phyloP scores from a whole-genome alignment of 805 yeast genomes.

The Candida rishiriensis region DNA sequence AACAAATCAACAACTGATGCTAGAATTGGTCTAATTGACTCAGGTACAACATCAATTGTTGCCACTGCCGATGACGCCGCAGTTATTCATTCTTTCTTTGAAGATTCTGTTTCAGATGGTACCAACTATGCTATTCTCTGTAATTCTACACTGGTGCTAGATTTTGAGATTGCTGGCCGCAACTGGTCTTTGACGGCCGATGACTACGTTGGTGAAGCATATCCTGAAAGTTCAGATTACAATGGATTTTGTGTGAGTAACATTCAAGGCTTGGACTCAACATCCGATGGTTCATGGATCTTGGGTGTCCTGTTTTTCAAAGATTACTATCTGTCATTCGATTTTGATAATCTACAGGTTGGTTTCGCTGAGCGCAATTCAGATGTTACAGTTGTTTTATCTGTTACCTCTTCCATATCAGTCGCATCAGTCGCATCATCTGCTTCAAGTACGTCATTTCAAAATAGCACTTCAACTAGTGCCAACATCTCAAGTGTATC shows the following conservation, averaged over 20 bases:
- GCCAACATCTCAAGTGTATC: not conserved
- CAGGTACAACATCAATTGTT: constrained; percentile 63
- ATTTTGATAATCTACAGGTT: constrained; percentile 42
- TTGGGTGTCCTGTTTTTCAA: constrained; percentile 60
- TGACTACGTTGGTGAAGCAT: constrained; percentile 46
- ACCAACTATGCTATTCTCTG: constrained; percentile 59
- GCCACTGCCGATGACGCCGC: constrained; percentile 53
- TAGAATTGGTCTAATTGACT: constrained; percentile 52
- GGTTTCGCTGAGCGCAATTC: constrained; percentile 49
- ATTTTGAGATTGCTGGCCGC: constrained; percentile 38
- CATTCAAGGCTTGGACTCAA: constrained; percentile 50
- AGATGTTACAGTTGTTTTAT: constrained; percentile 18
- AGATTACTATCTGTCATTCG: constrained; percentile 53
- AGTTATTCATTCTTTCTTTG: constrained; percentile 48
- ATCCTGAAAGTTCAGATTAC: constrained; percentile 32
- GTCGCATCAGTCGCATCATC: constrained; percentile 1
- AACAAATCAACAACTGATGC: constrained; percentile 14
- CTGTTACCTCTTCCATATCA: constrained; percentile 1
- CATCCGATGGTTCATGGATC: constrained; percentile 47
- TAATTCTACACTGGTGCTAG: constrained; percentile 39
- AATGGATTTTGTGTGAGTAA: constrained; percentile 58
- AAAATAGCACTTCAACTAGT: too few species aligned
- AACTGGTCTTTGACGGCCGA: constrained; percentile 41
- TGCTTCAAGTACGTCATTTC: not conserved
- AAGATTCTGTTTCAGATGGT: constrained; percentile 50